Conservation (phyloP, 306 rosid genomes). For the Spatholobus suberectus region DNA sequence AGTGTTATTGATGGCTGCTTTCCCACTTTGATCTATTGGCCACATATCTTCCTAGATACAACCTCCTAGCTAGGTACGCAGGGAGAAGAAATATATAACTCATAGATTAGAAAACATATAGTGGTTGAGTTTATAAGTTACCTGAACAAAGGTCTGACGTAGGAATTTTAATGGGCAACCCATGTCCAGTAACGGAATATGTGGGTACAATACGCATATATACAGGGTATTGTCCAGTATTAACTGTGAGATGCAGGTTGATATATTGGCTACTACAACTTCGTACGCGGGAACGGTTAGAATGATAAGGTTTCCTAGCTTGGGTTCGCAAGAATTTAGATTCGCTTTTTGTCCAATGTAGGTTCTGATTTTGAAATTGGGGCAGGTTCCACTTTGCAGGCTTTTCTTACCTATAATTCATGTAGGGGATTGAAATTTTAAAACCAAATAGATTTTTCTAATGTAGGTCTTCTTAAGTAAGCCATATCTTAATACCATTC, state of each 20-base stretch:
- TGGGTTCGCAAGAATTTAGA: background rate
- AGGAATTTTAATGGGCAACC: too few relatives aligned
- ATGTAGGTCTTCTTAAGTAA: background rate
- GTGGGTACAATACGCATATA: background rate
- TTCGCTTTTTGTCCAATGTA: background rate
- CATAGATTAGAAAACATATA: too few relatives aligned
- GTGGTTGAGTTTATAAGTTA: background rate
- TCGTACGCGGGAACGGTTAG: background rate
- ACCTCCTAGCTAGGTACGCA: too few relatives aligned
- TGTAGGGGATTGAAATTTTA: background rate
- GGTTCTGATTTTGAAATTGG: background rate
- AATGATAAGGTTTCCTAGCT: background rate
- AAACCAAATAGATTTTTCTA: background rate
- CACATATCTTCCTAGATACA: background rate
- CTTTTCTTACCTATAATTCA: background rate
- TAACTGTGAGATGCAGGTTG: background rate
- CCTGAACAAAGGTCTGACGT: background rate
- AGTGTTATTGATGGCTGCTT: background rate
- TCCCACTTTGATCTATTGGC: background rate
- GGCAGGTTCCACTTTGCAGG: background rate
- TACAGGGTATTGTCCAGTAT: background rate
- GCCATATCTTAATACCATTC: background rate
- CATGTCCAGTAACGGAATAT: too few relatives aligned
- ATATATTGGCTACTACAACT: background rate
- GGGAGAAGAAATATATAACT: too few relatives aligned